Evolutionary conservation across 768 basidiomycete species (phyloP).

Genomic region (Boletus rex-veris): DNA sequence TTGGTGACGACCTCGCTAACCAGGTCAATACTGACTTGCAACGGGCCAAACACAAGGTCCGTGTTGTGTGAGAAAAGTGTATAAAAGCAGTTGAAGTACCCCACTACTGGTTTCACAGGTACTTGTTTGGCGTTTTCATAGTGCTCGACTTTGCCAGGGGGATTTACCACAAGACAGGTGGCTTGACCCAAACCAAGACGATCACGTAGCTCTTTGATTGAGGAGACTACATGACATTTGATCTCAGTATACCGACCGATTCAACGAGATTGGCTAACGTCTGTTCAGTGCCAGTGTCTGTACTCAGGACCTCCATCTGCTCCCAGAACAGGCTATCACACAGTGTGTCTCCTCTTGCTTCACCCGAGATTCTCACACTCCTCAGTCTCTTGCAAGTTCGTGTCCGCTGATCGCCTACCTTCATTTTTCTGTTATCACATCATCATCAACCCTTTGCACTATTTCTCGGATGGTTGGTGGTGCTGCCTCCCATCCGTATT

Average conservation of each 20-base stretch:
- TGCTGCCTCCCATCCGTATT: too few species aligned
- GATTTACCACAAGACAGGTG: conserved; percentile 95
- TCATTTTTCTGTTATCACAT: too few species aligned
- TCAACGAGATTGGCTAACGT: too few species aligned
- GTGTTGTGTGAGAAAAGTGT: conserved; percentile 91
- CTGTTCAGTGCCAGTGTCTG: too few species aligned
- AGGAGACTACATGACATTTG: conserved; percentile 86
- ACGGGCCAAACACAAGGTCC: conserved; percentile 62
- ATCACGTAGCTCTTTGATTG: conserved; percentile 95
- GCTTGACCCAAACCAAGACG: conserved; percentile 83
- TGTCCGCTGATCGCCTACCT: too few species aligned
- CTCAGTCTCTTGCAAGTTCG: too few species aligned
- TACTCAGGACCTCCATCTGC: too few species aligned
- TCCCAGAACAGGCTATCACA: too few species aligned
- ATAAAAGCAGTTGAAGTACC: conserved; percentile 83
- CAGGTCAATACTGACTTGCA: conserved; percentile 62
- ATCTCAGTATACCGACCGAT: conserved; percentile 83
- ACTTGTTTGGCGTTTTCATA: conserved; percentile 22
- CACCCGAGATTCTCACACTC: too few species aligned
- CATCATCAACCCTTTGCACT: too few species aligned
- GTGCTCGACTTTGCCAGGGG: conserved; percentile 90
- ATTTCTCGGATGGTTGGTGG: too few species aligned
- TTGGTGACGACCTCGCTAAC: conserved; percentile 92
- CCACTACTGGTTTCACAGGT: background rate
- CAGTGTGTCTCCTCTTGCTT: too few species aligned